Evolutionary conservation across 768 basidiomycete genomes (phyloP).

Genomic region (Suillus clintonianus): DNA sequence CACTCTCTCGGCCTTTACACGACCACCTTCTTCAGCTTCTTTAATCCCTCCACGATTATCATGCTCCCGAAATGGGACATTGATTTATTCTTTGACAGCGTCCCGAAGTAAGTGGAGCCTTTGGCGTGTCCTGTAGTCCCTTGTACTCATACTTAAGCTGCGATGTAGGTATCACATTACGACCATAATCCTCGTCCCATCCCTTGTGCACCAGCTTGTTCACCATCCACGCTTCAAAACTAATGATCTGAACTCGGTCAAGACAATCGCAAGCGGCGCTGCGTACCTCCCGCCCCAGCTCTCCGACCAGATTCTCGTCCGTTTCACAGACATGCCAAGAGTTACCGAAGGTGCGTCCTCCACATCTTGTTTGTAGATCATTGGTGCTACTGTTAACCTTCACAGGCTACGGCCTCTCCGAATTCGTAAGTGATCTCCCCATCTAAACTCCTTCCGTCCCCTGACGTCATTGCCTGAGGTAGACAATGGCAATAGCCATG

Average conservation of each 20-base stretch:
- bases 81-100: slow-evolving; percentile 44
- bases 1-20: slow-evolving; percentile 59
- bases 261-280: slow-evolving; percentile 45
- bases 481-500: slow-evolving; percentile 54
- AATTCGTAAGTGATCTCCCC: slow-evolving; percentile 43
- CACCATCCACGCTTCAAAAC: slow-evolving; percentile 44
- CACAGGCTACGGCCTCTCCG: slow-evolving; percentile 64
- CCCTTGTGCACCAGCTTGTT: slow-evolving; percentile 57
- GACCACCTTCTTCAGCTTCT: slow-evolving; percentile 46
- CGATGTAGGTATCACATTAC: slow-evolving; percentile 51
- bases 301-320: slow-evolving; percentile 35
- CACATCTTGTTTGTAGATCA: not conserved
- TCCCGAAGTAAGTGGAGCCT: slow-evolving; percentile 48
- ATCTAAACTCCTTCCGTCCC: not conserved
- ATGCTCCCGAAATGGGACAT: slow-evolving; percentile 58
- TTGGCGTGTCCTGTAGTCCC: not conserved
- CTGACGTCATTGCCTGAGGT: not conserved
- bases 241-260: slow-evolving; percentile 50
- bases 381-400: not conserved
- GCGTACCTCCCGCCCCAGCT: slow-evolving; percentile 62
- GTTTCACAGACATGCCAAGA: slow-evolving; percentile 25
- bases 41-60: slow-evolving; percentile 44
- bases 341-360: slow-evolving; percentile 44
- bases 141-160: not conserved
- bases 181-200: slow-evolving; percentile 50